phyloP scores from a whole-genome alignment of 345 rosid species.

The Adansonia digitata region DNA sequence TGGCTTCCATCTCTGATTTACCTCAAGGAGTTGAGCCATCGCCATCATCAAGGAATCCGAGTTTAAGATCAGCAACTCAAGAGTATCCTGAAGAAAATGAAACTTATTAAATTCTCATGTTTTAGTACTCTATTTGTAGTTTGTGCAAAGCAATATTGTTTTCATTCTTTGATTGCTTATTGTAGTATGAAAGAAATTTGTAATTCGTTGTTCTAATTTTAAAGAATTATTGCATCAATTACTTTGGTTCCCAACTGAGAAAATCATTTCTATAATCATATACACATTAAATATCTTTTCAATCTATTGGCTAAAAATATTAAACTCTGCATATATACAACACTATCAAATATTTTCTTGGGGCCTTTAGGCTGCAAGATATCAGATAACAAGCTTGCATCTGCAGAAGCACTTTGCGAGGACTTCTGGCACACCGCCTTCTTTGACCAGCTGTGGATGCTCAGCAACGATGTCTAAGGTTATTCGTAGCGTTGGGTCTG shows the following conservation, averaged over 20 bases:
- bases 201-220: neutral
- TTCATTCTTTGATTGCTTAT: neutral
- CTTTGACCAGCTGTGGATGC: conserved; percentile 22
- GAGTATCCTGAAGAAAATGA: conserved; percentile 2
- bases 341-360: neutral
- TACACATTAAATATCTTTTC: no score
- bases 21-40: conserved; percentile 36
- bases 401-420: neutral
- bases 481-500: neutral
- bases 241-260: neutral
- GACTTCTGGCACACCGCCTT: neutral
- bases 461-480: conserved; percentile 5
- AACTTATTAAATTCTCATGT: neutral
- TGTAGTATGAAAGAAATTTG: neutral
- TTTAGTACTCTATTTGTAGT: neutral
- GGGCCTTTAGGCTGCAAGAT: neutral
- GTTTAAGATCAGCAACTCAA: conserved; percentile 12
- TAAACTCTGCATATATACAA: no score
- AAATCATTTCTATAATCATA: neutral
- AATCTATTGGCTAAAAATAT: neutral
- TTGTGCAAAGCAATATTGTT: neutral
- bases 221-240: neutral
- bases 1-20: conserved; percentile 43
- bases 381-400: neutral
- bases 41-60: conserved; percentile 18